Evolutionary conservation across 2,329 filamentous ascomycete species (phyloP).

Genomic region (Xylaria sp.): DNA sequence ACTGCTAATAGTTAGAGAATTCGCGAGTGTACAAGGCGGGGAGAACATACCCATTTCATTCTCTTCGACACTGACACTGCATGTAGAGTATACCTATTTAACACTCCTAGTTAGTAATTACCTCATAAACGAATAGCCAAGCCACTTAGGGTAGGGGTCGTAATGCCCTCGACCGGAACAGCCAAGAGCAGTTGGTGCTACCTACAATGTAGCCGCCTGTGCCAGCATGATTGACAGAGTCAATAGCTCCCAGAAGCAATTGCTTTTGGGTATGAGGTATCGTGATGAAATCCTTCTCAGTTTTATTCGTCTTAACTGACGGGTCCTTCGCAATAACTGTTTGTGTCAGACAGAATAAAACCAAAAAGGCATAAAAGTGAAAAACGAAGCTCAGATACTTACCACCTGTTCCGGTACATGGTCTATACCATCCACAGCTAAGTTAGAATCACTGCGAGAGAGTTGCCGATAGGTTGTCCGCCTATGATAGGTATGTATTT

Average conservation of each 20-base stretch:
- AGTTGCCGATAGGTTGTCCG: background rate
- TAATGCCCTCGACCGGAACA: background rate
- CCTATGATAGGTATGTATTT: background rate
- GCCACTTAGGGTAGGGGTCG: conserved; percentile 41
- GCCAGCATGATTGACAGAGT: conserved; percentile 88
- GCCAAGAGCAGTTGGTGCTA: background rate
- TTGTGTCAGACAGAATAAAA: background rate
- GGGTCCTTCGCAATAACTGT: conserved; percentile 89
- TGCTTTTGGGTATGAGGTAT: conserved; percentile 96
- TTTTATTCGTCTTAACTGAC: conserved; percentile 98
- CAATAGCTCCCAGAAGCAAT: conserved; percentile 88
- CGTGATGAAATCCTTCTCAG: conserved; percentile 89
- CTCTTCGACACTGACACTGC: conserved; percentile 91
- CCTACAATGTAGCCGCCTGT: conserved; percentile 81
- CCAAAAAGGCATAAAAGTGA: background rate
- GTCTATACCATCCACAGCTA: conserved; percentile 53
- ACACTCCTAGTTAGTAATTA: background rate
- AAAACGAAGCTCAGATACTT: conserved; percentile 3
- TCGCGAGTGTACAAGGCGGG: background rate
- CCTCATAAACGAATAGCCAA: conserved; percentile 52
- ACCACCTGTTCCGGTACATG: conserved; percentile 91
- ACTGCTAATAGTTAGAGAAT: conserved; percentile 51
- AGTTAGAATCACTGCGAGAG: conserved; percentile 57
- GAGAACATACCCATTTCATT: conserved; percentile 62
- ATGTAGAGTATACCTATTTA: conserved; percentile 72